These are phyloP conservation scores for Dorcoceras hygrometricum DNA, from an alignment of 257 asterid species.

Conservation along the genomic window DNA sequence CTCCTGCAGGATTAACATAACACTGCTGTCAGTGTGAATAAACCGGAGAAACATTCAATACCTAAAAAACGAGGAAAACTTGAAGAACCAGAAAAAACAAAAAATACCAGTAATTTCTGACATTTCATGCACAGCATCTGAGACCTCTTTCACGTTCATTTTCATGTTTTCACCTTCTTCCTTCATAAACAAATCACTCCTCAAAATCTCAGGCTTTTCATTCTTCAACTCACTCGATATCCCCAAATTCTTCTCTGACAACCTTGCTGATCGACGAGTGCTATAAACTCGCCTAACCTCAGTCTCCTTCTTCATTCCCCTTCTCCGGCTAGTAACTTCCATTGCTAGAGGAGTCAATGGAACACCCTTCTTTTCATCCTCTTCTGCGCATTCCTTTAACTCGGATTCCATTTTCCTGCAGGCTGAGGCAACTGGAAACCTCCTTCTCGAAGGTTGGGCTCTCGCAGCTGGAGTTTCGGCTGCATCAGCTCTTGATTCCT, in stretches of 20 bases:
- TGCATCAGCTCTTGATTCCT: slow-evolving; percentile 26
- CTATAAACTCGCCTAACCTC: slow-evolving; percentile 31
- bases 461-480: slow-evolving; percentile 32
- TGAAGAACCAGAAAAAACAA: background rate
- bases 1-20: slow-evolving; percentile 21
- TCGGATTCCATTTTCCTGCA: slow-evolving; percentile 49
- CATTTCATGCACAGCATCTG: slow-evolving; percentile 29
- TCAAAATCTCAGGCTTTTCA: slow-evolving; percentile 22
- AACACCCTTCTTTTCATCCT: slow-evolving; percentile 31
- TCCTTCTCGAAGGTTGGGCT: slow-evolving; percentile 36
- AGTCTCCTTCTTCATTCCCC: slow-evolving; percentile 37
- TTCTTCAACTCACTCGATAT: slow-evolving; percentile 14
- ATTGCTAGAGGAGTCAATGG: slow-evolving; percentile 44
- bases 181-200: slow-evolving; percentile 29
- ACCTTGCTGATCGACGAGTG: slow-evolving; percentile 64
- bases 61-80: background rate
- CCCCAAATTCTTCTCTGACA: slow-evolving; percentile 43
- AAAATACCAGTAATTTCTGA: slow-evolving; percentile 39
- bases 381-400: slow-evolving; percentile 44
- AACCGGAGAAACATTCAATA: background rate
- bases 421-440: slow-evolving; percentile 38
- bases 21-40: background rate
- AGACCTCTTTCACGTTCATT: slow-evolving; percentile 18
- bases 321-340: slow-evolving; percentile 40
- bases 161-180: slow-evolving; percentile 29